Evolutionary conservation across 2,329 filamentous ascomycete genomes (phyloP), one percentile per base, ranked within the genome.

Genomic region (Claviceps pazoutovae): DNA sequence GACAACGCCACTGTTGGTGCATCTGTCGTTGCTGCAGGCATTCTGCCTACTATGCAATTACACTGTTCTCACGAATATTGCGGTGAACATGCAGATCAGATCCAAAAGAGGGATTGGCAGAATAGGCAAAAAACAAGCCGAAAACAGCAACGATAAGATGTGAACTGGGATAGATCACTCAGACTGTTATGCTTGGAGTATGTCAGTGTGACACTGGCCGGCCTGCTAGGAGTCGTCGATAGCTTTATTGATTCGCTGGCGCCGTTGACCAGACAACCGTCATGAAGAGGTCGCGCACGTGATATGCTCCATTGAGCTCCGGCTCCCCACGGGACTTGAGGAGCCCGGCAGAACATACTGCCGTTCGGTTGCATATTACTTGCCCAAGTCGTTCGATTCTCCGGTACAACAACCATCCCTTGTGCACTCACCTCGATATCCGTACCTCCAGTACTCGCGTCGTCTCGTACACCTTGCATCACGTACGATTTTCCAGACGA

Each of bases 1-100:
- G 83, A 86, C 63, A 86, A 71, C 59, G 80, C 73, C 61, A 86
- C 82, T 50, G 78, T 76, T 59, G 83, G 83, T 60, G 72, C 71
- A 59, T 84, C 83, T 60, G 76, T 71, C 60, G 75, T 73, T 55
- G 75, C 74, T 58, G 75, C 77, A 67, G 79, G 78, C 80, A 84
- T 84, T 61, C 52, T 66, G 63, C 60, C 62, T 55, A 55, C 43
- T 51, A 41, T 44, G 19, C 11, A 23, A 45, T 13, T 49, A 16
- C 8, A 26, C 48, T 26, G 19, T 21, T 8, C 36, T 16, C 21
- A 36, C 30, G 48, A n/a, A 39, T 39, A 5, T 30, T 26, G 37
- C 21, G n/a, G 8, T 19, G 19, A 21, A 47, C 7, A 16, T 16
- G 30, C 43, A 17, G 37, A 42, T 19, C 8, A 26, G 23, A 16